Percentiles rank a stretch among this genome's conserved stretches.
Evolutionary conservation across 2,329 filamentous ascomycete genomes (phyloP).

Genomic region (Colletotrichum trifolii): DNA sequence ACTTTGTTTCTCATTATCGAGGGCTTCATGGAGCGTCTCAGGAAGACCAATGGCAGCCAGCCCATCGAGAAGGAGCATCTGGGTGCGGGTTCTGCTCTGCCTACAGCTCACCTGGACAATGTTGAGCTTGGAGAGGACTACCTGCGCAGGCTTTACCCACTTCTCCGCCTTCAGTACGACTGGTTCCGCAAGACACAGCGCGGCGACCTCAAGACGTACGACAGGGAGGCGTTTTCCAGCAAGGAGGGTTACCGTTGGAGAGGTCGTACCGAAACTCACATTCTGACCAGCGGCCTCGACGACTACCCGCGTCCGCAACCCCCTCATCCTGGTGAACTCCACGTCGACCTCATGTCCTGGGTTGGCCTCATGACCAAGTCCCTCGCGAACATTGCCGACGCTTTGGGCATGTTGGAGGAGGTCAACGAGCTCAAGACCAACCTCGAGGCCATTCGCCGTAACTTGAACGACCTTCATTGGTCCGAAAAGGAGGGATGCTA

Average conservation of each 20-base stretch:
- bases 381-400: constrained; percentile 81
- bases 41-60: constrained; percentile 62
- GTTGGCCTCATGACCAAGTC: constrained; percentile 95
- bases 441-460: constrained; percentile 81
- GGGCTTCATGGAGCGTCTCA: constrained; percentile 82
- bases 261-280: constrained; percentile 85
- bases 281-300: constrained; percentile 92
- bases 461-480: constrained; percentile 96
- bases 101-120: constrained; percentile 75
- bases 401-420: constrained; percentile 82
- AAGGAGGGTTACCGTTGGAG: constrained; percentile 97
- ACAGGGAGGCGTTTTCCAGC: constrained; percentile 86
- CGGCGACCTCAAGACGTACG: constrained; percentile 91
- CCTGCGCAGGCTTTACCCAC: constrained; percentile 82
- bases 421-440: constrained; percentile 76
- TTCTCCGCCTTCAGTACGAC: constrained; percentile 87
- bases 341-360: constrained; percentile 95
- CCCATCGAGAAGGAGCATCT: constrained; percentile 56
- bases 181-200: constrained; percentile 96
- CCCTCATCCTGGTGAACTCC: constrained; percentile 93
- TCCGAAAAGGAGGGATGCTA: constrained; percentile 82
- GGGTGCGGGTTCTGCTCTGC: constrained; percentile 57
- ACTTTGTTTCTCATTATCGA: constrained; percentile 93
- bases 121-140: constrained; percentile 75
- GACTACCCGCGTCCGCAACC: constrained; percentile 96